These are phyloP conservation scores for Austroboletus novae-zelandiae DNA, from an alignment of 1,284 basidiomycete genomes.

Conservation along the genomic window DNA sequence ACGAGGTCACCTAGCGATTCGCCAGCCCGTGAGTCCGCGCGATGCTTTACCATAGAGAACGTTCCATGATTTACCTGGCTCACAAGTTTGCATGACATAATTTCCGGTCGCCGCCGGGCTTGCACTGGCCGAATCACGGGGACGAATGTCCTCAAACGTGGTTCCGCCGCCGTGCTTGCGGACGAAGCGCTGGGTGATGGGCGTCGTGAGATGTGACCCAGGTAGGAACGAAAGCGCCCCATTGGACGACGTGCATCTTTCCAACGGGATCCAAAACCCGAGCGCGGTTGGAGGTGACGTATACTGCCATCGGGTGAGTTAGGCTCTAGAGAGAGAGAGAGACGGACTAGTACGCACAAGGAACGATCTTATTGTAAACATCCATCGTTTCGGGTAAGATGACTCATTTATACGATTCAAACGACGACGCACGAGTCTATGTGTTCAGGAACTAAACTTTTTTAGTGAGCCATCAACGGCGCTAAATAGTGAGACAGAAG, in stretches of 20 bases:
- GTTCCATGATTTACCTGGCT: slow-evolving; percentile 52
- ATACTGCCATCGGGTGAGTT: slow-evolving; percentile 53
- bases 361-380: slow-evolving; percentile 54
- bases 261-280: slow-evolving; percentile 95
- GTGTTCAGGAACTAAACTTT: slow-evolving; percentile 60
- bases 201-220: slow-evolving; percentile 77
- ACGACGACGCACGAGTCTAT: slow-evolving; percentile 70
- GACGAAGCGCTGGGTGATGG: slow-evolving; percentile 81
- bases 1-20: slow-evolving; percentile 69
- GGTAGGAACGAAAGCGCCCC: slow-evolving; percentile 91
- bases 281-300: slow-evolving; percentile 89
- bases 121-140: slow-evolving; percentile 26
- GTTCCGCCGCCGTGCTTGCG: slow-evolving; percentile 72
- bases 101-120: slow-evolving; percentile 34
- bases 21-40: not conserved
- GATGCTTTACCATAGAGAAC: no score
- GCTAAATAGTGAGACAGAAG: not conserved
- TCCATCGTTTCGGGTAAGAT: slow-evolving; percentile 2
- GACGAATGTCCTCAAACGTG: slow-evolving; percentile 62
- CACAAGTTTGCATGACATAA: slow-evolving; percentile 73
- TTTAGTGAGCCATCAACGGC: slow-evolving; percentile 21
- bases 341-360: slow-evolving; percentile 45
- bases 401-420: not conserved
- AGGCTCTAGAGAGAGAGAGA: not conserved
- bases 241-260: slow-evolving; percentile 80